Evolutionary conservation across 2,329 filamentous ascomycete genomes (phyloP), one percentile per base, ranked within the genome.

Genomic region (Metarhizium album): DNA sequence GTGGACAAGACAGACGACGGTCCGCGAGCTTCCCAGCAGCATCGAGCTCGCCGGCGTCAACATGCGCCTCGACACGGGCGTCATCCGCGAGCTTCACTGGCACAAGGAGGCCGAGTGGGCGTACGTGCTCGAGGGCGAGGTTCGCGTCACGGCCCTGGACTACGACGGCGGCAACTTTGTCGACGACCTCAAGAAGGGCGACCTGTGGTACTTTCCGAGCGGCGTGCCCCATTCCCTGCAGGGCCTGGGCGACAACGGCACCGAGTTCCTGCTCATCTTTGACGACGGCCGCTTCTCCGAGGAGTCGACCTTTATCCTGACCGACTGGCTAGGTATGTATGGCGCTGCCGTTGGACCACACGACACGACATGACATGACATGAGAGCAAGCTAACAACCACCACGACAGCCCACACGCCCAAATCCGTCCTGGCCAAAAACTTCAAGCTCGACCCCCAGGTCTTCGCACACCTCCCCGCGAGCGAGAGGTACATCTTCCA

Each of bases 21-120:
- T 82, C 16, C 75, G 80, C 31, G 82, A 86, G 65, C 72, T 87
- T 3, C 74, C 77, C 31, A 76, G 76, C 7, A 84, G 80, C 57
- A 74, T 79, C n/a, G 83, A 88, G 62, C 75, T 90, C 43, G 86
- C 86, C 2, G 81, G 82, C 40, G 86, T 89, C 50, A 87, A 90
- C 64, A 90, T 90, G 86, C 78, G 85, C 11, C 78, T 90, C 2
- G 84, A 83, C 38, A 69, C 79, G 55, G 84, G 84, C 35, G 85
- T 83, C 31, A 87, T 87, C 58, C 82, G 86, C 27, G 86, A 90
- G 64, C 73, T 90, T 8, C 86, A 90, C 62, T 90, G 86, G 86
- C 86, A 90, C 71, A 87, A 86, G 58, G 83, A 87, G 63, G 84
- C 83, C 37, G 86, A 90, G 61, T 89, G 86, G 85, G 83, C 83